Evolutionary conservation across 2,329 filamentous ascomycete genomes (phyloP).

Genomic region (Passalora sequoiae): DNA sequence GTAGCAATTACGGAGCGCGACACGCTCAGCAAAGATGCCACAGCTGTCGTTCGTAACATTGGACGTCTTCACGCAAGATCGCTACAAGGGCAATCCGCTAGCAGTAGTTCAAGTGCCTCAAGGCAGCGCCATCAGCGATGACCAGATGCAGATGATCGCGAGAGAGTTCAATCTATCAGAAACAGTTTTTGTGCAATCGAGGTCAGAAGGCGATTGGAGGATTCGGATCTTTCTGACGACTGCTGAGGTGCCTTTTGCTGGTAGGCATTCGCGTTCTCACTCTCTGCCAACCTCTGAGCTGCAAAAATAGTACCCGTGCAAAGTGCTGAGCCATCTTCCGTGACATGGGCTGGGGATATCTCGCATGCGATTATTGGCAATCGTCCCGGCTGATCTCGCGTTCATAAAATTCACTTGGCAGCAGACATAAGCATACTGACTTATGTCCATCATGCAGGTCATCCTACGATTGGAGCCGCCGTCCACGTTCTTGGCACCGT

Average conservation of each 20-base stretch:
- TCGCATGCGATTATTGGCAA: no score
- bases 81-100: conserved; percentile 51
- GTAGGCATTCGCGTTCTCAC: conserved; percentile 12
- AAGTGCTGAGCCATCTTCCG: no score
- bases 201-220: conserved; percentile 32
- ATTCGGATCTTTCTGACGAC: conserved; percentile 53
- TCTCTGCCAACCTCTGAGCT: no score
- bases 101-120: conserved; percentile 49
- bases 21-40: conserved; percentile 12
- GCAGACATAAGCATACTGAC: background rate
- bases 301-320: no score
- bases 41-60: conserved; percentile 32
- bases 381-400: no score
- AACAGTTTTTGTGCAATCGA: conserved; percentile 50
- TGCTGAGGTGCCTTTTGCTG: conserved; percentile 52
- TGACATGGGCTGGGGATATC: no score
- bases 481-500: conserved; percentile 41
- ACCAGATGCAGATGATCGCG: conserved; percentile 51
- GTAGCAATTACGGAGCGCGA: no score
- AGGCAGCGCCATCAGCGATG: conserved; percentile 19
- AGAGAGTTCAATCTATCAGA: conserved; percentile 56
- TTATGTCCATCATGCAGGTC: conserved; percentile 32
- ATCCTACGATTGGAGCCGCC: conserved; percentile 54
- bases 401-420: no score
- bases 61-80: conserved; percentile 47